Base-by-base conservation (phyloP, 768 basidiomycete species). In the Suillus weaverae region DNA sequence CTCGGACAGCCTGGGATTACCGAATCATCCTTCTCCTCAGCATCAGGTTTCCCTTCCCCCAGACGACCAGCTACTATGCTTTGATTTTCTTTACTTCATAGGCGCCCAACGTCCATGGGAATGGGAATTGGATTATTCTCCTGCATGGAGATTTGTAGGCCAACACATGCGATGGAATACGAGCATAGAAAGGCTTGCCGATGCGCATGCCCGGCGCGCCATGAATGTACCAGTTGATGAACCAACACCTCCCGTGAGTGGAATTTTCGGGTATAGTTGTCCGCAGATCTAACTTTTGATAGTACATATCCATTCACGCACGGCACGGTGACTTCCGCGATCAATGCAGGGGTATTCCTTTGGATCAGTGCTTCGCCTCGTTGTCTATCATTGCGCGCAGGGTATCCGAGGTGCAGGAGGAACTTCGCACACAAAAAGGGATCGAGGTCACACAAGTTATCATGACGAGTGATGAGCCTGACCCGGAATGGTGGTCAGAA, bases 381-480 rank as follows among this genome's bases (percentile, higher is more conserved):
- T 65, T 87, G n/a, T 70, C 82, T 35, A 83, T 80, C 43, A 83
- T 86, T 66, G 82, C 78, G n/a, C 78, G 81, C 60, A 82, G 84
- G 43, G 86, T 89, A 7, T 76, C 82, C 5, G 86, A 88, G 70
- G 80, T 87, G 8, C 81, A 84, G 68, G 75, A 78, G n/a, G 84
- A 86, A 61, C 70, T 88, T 53, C 65, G 74, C 59, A 73, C 80
- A 56, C 77, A 77, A 41, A 83, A 80, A 60, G 82, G 84, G 2
- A 72, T 85, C 4, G 72, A 65, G 14, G 83, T 83, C n/a, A 73
- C 82, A 5, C 80, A 85, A 65, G 84, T 89, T 30, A 78, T 90
- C 57, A 81, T 89, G 80, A 89, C 87, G 18, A 88, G 86, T 64
- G 89, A 90, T 69, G 88, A 90, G 70, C 68, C 73, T 54, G 79